Evolutionary conservation across 768 basidiomycete genomes (phyloP), one percentile per base, ranked within the genome.

Genomic region (Hysterangium stoloniferum): DNA sequence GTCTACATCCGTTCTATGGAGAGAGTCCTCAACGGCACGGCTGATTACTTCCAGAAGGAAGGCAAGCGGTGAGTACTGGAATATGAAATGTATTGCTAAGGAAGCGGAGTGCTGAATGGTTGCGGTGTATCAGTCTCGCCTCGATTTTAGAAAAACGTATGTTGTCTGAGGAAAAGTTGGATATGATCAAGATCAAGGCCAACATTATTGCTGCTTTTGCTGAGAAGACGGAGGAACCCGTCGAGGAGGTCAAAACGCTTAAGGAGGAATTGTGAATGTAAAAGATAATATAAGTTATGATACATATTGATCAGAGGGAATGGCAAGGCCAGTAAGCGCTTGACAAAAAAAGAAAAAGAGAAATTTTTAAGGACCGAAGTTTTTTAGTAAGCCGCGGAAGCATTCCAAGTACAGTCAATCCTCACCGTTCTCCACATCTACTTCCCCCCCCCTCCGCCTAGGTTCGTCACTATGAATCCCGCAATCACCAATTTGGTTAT

Each of bases 121-220:
- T 6, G 22, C 7, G 27, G 24, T 27, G 25, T 13, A 57, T 9
- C 52, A 91, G 90, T n/a, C 71, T 92, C 55, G 73, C 72, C 52
- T 77, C 78, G 54, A 86, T 95, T 59, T 74, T 94, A 52, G 67
- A 71, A 59, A 95, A 93, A 66, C 82, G 84, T 43, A 80, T 72
- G n/a, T 71, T 97, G 36, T 73, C 85, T 6, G 73, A 77, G 0
- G 67, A 73, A 35, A 97, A 98, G 69, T 68, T 93, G 36, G 96
- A 99, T 62, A 92, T 97, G 70, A 82, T 97, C 62, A 86, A 89
- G 68, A 77, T 87, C 64, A 97, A 95, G 71, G 75, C 79, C 48
- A 98, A 98, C 71, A 78, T 98, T 58, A 76, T 92, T 42, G 64
- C 68, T 13, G 78, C 85, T 0, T 90, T 91, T 52, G 61, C 62